These are phyloP conservation scores for Turritis glabra DNA, from an alignment of 345 rosid genomes.

Conservation along the genomic window DNA sequence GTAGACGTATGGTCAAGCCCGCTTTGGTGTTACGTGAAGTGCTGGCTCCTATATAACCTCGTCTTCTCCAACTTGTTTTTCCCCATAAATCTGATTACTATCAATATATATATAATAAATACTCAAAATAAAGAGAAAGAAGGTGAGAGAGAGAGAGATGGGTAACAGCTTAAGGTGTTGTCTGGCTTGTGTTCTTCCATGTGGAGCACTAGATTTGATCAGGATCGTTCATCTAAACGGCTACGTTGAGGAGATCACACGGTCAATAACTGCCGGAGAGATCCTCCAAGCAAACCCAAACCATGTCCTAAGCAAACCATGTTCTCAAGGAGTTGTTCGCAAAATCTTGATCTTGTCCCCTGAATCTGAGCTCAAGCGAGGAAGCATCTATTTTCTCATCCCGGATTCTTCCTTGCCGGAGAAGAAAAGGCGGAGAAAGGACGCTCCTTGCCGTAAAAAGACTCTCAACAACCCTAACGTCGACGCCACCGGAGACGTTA, in stretches of 20 bases:
- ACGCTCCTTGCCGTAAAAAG: not conserved
- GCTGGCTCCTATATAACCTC: constrained; percentile 38
- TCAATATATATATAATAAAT: not conserved
- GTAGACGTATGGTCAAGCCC: constrained; percentile 30
- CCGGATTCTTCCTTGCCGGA: constrained; percentile 64
- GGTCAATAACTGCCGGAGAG: constrained; percentile 79
- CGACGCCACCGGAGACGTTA: not conserved
- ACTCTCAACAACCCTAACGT: not conserved
- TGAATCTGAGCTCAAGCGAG: constrained; percentile 86
- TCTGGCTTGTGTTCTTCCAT: constrained; percentile 90
- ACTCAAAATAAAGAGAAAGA: not conserved
- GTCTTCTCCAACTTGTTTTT: constrained; percentile 36
- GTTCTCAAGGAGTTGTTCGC: constrained; percentile 81
- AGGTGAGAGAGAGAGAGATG: constrained; percentile 41
- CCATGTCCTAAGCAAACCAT: constrained; percentile 83
- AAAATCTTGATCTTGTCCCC: constrained; percentile 80
- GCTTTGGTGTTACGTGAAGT: constrained; percentile 28
- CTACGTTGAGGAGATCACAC: constrained; percentile 72
- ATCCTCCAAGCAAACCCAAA: constrained; percentile 79
- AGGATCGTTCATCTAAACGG: constrained; percentile 93
- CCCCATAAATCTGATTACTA: constrained; percentile 27
- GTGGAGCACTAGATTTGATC: constrained; percentile 93
- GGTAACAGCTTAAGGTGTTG: constrained; percentile 92
- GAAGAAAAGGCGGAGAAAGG: constrained; percentile 43
- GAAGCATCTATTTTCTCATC: constrained; percentile 84